Evolutionary conservation across 257 asterid species (phyloP).

Genomic region (Nicotiana attenuata): DNA sequence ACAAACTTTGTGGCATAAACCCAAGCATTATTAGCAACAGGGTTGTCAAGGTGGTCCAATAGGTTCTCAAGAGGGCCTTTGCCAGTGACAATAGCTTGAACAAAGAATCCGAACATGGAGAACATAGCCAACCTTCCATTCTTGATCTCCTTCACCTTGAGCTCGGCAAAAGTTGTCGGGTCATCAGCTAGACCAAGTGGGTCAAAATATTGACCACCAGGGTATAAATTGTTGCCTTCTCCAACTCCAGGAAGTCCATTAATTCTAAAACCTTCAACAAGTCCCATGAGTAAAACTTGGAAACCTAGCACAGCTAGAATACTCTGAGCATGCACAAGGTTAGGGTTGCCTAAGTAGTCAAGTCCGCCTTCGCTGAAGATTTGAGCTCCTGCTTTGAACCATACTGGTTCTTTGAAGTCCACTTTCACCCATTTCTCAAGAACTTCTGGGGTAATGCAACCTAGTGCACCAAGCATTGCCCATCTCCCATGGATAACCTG

Average conservation of each 20-base stretch:
- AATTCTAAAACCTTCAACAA: conserved; percentile 39
- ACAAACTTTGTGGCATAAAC: conserved; percentile 41
- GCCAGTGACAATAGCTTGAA: conserved; percentile 55
- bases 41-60: conserved; percentile 41
- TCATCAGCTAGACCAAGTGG: conserved; percentile 50
- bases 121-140: conserved; percentile 49
- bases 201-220: conserved; percentile 40
- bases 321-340: conserved; percentile 43
- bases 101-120: conserved; percentile 67
- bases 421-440: conserved; percentile 31
- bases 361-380: conserved; percentile 42
- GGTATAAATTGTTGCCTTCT: conserved; percentile 38
- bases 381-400: conserved; percentile 52
- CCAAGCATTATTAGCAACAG: conserved; percentile 45
- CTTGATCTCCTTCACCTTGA: conserved; percentile 47
- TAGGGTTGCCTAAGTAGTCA: conserved; percentile 47
- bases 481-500: conserved; percentile 45
- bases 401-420: conserved; percentile 41
- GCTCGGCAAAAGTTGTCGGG: conserved; percentile 49
- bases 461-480: conserved; percentile 57
- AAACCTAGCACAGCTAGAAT: conserved; percentile 38
- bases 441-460: conserved; percentile 46
- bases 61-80: conserved; percentile 43
- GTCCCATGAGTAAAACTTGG: conserved; percentile 47
- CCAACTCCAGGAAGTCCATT: conserved; percentile 40